Evolutionary conservation across 768 basidiomycete genomes (phyloP), one percentile per base, ranked within the genome.

Genomic region (Lactarius sp.): DNA sequence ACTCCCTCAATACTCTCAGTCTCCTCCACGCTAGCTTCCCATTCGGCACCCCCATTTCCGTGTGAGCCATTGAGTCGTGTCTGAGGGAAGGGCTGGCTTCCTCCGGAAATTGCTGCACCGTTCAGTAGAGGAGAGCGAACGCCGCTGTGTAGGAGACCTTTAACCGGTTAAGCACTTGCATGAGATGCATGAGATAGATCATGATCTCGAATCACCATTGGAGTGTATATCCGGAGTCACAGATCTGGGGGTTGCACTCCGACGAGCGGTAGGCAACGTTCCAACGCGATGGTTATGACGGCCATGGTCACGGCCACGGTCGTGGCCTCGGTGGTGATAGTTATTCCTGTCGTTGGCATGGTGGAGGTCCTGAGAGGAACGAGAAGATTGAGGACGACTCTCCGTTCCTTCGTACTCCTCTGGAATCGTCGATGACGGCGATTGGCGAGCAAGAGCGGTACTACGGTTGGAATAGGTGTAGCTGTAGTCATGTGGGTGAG

Each of bases 161-260:
- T 49, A 56, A 59, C 47, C 61, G 56, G 49, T 57, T 58, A 56
- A 59, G 55, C 56, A 55, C 46, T 55, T 66, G 57, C 53, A 61
- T 60, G 65, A 59, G 53, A 56, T 44, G 50, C 50, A 46, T 42
- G 55, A 41, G 14, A 62, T 36, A 42, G 22, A 66, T 68, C 61
- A 61, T 56, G 58, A 63, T 56, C 42, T 56, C 34, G 65, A 68
- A 64, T 68, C 67, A 68, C 67, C 67, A 46, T 68, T 68, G 49
- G 66, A 47, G 50, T 63, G 60, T 59, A 55, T 39, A 59, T 60
- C 56, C 41, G 42, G 49, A 20, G 60, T 14, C 37, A 42, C 50
- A 9, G 66, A 53, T 34, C 52, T 44, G 41, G 12, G 64, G 5
- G 39, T 58, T 33, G 60, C 5, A 33, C 47, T 59, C 53, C 53